Conservation (phyloP, 177 flowering plant genomes). For the Tripterygium wilfordii region DNA sequence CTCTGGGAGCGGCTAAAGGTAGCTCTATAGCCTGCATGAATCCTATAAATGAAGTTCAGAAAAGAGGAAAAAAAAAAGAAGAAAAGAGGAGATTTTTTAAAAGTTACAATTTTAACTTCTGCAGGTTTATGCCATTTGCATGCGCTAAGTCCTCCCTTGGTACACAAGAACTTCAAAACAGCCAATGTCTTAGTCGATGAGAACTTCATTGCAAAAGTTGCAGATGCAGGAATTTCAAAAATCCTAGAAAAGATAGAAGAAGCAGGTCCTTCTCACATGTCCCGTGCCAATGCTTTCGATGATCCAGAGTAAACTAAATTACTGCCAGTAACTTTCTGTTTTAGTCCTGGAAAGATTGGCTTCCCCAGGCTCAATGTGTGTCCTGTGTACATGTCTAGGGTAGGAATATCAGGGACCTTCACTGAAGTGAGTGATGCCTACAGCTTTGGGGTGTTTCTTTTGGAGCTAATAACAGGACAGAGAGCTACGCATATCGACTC, state of each 20-base stretch:
- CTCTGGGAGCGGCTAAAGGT: conserved; percentile 78
- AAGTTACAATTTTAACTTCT: conserved; percentile 1
- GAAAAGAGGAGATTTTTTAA: background rate
- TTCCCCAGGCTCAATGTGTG: background rate
- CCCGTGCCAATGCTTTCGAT: conserved; percentile 28
- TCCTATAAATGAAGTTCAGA: background rate
- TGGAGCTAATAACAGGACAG: conserved; percentile 69
- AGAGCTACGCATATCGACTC: conserved; percentile 22
- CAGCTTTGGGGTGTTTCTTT: conserved; percentile 69
- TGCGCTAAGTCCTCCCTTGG: conserved; percentile 44
- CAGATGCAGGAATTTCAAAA: conserved; percentile 54
- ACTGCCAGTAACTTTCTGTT: conserved; percentile 4
- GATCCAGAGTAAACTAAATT: conserved; percentile 57
- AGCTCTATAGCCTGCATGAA: conserved; percentile 10
- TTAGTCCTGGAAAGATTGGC: background rate
- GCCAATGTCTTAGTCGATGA: conserved; percentile 75
- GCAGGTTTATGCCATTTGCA: conserved; percentile 70
- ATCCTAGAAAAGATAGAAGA: conserved; percentile 45
- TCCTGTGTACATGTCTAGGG: conserved; percentile 25
- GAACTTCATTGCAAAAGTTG: conserved; percentile 70
- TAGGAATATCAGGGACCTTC: conserved; percentile 22
- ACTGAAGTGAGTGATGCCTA: conserved; percentile 52
- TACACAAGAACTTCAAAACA: conserved; percentile 66
- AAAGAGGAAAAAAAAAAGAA: background rate
- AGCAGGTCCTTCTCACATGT: conserved; percentile 39